Evolutionary conservation across 768 basidiomycete genomes (phyloP), one percentile per base, ranked within the genome.

Genomic region (Strobilomyces echinocephalus): DNA sequence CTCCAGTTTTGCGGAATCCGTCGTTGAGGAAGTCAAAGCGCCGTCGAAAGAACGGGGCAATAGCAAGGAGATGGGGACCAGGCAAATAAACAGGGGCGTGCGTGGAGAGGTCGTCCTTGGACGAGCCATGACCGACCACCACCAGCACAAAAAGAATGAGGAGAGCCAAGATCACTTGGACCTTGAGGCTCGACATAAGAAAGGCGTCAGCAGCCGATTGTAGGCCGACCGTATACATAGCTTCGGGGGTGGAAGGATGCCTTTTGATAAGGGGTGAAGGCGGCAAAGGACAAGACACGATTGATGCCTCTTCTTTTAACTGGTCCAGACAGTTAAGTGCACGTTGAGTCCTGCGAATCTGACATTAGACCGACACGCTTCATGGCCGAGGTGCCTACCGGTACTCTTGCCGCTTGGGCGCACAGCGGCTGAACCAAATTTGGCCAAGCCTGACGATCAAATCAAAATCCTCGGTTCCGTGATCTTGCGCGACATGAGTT

Each of bases 21-120:
- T 82, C 80, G 62, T 81, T 83, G 55, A 90, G 64, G 67, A 90
- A 90, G 62, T 88, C 87, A 62, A 82, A 83, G 49, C 87, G 78
- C 59, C 70, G 72, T 43, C 78, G 79, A 66, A 88, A 88, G 75
- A 90, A 90, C 15, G 85, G 81, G 30, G 72, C 64, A 50, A 85
- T 83, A 57, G 80, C 76, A 60, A 80, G 75, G 51, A 85, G 71
- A 53, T 79, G 77, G 39, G 74, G 72, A 40, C 82, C 80, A 40
- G 87, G 86, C 7, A 89, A 73, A 48, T 72, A 73, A 43, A 72
- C 74, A 47, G 87, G 82, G 39, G 76, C 68, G 42, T 65, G 66
- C n/a, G 55, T 38, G 24, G 64, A 52, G 43, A 63, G 56, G 59
- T 84, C 81, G 55, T 79, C 77, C 51, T 78, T 75, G 59, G 78